A percentile compares a stretch with the other conserved stretches of the same genome.
phyloP scores from a whole-genome alignment of 768 basidiomycete genomes.

The Trametes elegans region DNA sequence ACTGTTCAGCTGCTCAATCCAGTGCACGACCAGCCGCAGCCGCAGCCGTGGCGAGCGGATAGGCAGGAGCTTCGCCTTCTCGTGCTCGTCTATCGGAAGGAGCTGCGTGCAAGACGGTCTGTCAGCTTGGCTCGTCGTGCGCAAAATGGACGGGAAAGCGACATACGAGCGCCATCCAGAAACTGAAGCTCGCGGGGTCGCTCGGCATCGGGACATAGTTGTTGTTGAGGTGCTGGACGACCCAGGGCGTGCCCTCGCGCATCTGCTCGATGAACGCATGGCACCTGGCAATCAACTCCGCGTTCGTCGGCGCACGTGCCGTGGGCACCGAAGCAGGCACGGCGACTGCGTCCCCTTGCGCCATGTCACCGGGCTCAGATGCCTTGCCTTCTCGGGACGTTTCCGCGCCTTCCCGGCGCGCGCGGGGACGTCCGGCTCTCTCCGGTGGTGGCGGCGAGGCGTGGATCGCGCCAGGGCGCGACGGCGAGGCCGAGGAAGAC shows the following conservation, averaged over 20 bases:
- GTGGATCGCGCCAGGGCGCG: slow-evolving; percentile 11
- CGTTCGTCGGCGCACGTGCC: slow-evolving; percentile 24
- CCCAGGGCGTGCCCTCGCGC: slow-evolving; percentile 83
- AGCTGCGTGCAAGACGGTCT: slow-evolving; percentile 35
- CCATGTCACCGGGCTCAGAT: background rate
- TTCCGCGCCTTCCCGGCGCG: background rate
- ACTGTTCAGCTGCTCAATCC: slow-evolving; percentile 80
- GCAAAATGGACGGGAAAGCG: background rate
- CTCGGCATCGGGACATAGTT: slow-evolving; percentile 76
- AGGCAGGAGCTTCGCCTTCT: slow-evolving; percentile 84
- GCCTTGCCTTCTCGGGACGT: background rate
- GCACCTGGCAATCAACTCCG: slow-evolving; percentile 50
- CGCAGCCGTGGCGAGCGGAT: slow-evolving; percentile 77
- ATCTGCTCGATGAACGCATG: slow-evolving; percentile 60
- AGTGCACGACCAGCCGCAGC: slow-evolving; percentile 83
- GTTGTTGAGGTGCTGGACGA: slow-evolving; percentile 80
- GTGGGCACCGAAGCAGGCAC: background rate
- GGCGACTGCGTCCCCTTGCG: background rate
- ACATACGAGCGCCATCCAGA: slow-evolving; percentile 81
- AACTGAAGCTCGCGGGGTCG: slow-evolving; percentile 72
- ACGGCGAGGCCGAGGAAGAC: background rate
- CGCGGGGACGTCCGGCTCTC: background rate
- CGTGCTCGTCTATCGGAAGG: slow-evolving; percentile 87
- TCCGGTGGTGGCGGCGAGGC: background rate
- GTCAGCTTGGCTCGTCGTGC: background rate